Evolutionary conservation across 2,329 filamentous ascomycete species (phyloP), one percentile per base, ranked within the genome.

Genomic region (Ceratocystiopsis brevicomis): DNA sequence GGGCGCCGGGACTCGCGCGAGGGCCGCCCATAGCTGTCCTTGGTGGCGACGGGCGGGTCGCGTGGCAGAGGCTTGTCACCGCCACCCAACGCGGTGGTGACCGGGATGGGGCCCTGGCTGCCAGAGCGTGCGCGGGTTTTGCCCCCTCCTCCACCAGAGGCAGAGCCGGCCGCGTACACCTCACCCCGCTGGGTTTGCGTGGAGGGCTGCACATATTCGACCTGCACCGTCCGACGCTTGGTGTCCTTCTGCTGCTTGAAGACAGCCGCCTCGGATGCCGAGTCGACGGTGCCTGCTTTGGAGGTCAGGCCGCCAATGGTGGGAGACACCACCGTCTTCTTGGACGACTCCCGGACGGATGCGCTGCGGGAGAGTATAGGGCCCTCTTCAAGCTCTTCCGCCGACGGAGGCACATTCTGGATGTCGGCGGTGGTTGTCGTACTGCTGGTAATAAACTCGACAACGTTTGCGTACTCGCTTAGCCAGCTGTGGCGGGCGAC

Each of bases 401-500:
- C 57, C 18, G 74, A 67, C 25, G 25, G 6, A 11, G 83, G 81
- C 2, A 82, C 78, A 52, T 85, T 83, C 51, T 85, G 78, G 52
- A 92, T 87, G 53, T 96, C 87, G 41, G 73, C 76, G 12, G 84
- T 77, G 42, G 81, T 84, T 10, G 88, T 95, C 5, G 86, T 93
- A 56, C 80, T 88, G 61, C 90, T 96, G 18, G 90, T 96, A 56
- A 98, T 95, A 58, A 95, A 87, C 55, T 87, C 84, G 40, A 98
- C 88, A 40, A 96, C 80, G 57, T 93, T 84, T n/a, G 87, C 81
- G 57, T 90, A 98, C 57, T 96, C 90, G 62, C 82, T 93, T 51
- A 98, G 64, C 90, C 90, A 98, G 63, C 90, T 98, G 62, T 98
- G 90, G 42, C 90, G 77, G 39, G 90, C 90, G 38, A 98, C 90